A percentile compares a stretch with the other conserved stretches of the same genome.
phyloP scores from a whole-genome alignment of 805 yeast species.

The Wickerhamomyces silvicola region DNA sequence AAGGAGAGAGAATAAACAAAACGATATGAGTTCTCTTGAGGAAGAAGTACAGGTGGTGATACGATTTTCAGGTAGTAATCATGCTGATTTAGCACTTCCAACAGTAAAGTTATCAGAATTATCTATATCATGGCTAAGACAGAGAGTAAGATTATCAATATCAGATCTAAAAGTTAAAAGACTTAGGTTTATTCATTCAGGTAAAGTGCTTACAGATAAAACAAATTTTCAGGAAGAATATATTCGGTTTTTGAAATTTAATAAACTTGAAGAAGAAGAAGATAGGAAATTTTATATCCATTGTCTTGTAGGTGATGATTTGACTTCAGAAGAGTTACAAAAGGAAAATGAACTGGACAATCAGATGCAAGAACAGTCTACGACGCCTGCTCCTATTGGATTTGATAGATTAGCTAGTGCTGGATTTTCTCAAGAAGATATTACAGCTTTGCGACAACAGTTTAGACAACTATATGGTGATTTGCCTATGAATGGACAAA shows the following conservation, averaged over 20 bases:
- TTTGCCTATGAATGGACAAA: slow-evolving; percentile 24
- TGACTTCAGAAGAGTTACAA: slow-evolving; percentile 47
- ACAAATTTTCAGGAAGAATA: slow-evolving; percentile 51
- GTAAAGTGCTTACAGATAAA: slow-evolving; percentile 53
- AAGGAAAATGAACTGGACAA: slow-evolving; percentile 56
- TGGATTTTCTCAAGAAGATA: slow-evolving; percentile 78
- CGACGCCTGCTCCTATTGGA: slow-evolving; percentile 69
- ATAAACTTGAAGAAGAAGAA: slow-evolving; percentile 2
- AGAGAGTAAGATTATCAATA: slow-evolving; percentile 31
- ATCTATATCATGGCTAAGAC: slow-evolving; percentile 34
- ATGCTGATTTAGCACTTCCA: slow-evolving; percentile 36
- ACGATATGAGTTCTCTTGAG: not conserved
- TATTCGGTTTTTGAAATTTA: slow-evolving; percentile 22
- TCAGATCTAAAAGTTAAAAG: slow-evolving; percentile 32
- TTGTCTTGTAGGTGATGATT: slow-evolving; percentile 68
- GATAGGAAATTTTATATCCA: slow-evolving; percentile 53
- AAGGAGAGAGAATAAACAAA: slow-evolving; percentile 1
- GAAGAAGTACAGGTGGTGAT: slow-evolving; percentile 23
- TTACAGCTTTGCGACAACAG: slow-evolving; percentile 64
- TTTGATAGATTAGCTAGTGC: slow-evolving; percentile 78
- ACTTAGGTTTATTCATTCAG: slow-evolving; percentile 62
- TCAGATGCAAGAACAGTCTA: slow-evolving; percentile 41
- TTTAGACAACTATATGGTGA: slow-evolving; percentile 64
- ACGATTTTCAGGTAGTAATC: slow-evolving; percentile 39
- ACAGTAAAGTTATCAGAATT: slow-evolving; percentile 26